phyloP scores from a whole-genome alignment of 495 filamentous ascomycete species.

The Aspergillus sclerotiicarbonarius region DNA sequence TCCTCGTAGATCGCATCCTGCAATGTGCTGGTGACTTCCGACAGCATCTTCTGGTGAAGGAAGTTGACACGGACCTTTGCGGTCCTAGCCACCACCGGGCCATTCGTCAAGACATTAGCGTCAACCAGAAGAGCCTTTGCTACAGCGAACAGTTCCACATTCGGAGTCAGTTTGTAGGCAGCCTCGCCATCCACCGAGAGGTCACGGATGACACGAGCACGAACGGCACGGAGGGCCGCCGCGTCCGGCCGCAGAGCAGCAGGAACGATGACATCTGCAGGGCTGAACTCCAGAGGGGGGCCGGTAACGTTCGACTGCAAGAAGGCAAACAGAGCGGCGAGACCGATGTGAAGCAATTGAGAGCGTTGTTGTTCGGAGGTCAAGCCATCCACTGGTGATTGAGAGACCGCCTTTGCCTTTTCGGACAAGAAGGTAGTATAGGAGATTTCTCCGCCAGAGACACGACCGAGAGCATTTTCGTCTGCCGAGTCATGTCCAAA shows the following conservation, averaged over 20 bases:
- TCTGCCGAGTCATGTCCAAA: constrained; percentile 33
- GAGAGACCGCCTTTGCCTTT: constrained; percentile 26
- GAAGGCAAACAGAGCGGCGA: constrained; percentile 77
- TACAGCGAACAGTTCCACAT: constrained; percentile 77
- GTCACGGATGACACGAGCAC: constrained; percentile 54
- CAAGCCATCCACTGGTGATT: constrained; percentile 24
- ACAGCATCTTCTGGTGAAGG: constrained; percentile 84
- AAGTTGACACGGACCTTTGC: constrained; percentile 69
- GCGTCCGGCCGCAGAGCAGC: constrained; percentile 28
- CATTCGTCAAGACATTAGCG: constrained; percentile 41
- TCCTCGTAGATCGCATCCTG: constrained; percentile 58
- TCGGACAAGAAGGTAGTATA: constrained; percentile 39
- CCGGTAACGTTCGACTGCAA: constrained; percentile 91
- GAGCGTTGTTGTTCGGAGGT: constrained; percentile 35
- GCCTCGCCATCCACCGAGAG: constrained; percentile 82
- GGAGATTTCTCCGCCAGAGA: constrained; percentile 31
- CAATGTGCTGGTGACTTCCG: constrained; percentile 67
- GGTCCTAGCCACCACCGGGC: constrained; percentile 35
- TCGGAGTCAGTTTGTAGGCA: constrained; percentile 78
- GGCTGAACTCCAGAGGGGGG: constrained; percentile 62
- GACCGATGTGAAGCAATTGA: constrained; percentile 57
- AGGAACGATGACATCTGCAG: constrained; percentile 56
- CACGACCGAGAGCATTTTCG: constrained; percentile 22
- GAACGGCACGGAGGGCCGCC: constrained; percentile 34
- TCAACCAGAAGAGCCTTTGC: constrained; percentile 66